phyloP scores from a whole-genome alignment of 2,329 filamentous ascomycete species.

The Fusarium pseudograminearum region DNA sequence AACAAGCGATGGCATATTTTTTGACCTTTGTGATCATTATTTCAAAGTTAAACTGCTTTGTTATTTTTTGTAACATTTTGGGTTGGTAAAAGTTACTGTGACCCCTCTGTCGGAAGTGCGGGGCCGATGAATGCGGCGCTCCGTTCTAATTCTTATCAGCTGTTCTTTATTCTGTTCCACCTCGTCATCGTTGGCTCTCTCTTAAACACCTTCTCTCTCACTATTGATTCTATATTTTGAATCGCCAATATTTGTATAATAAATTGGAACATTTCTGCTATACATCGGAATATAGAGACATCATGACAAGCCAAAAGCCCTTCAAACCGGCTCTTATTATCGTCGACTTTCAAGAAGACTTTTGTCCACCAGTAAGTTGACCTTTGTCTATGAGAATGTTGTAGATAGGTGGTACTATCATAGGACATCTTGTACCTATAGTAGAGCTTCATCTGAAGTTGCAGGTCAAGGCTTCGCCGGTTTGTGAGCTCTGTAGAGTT shows the following conservation, averaged over 20 bases:
- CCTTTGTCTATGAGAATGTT: neutral
- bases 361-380: constrained; percentile 83
- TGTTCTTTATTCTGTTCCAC: neutral
- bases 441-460: neutral
- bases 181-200: neutral
- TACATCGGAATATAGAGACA: rapidly evolving
- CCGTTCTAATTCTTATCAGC: constrained; percentile 11
- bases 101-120: constrained; percentile 21
- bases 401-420: too few species aligned
- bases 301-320: constrained; percentile 13
- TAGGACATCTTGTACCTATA: neutral
- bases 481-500: neutral
- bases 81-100: neutral
- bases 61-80: neutral
- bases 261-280: rapidly evolving
- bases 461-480: neutral
- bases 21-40: neutral
- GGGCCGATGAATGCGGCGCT: constrained; percentile 15
- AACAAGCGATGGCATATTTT: constrained; percentile 1
- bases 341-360: constrained; percentile 94
- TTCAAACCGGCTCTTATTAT: constrained; percentile 72
- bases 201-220: neutral
- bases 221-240: neutral
- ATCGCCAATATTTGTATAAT: neutral
- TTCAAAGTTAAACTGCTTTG: neutral